Conservation (phyloP, 2,329 filamentous ascomycete genomes). For the Claviceps pazoutovae region DNA sequence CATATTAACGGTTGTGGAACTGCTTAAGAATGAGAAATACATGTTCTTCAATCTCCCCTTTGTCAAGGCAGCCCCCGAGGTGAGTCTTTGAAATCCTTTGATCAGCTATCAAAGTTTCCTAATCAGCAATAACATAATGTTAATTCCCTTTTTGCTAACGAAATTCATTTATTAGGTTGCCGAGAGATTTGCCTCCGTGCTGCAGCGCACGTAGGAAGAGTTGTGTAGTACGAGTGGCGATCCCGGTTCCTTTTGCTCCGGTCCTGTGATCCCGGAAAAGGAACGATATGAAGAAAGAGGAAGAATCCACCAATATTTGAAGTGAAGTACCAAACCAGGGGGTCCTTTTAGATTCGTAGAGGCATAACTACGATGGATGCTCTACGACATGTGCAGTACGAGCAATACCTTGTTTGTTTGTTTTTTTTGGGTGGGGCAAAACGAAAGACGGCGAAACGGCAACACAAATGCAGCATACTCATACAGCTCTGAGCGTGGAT, state of each 20-base stretch:
- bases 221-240: background rate
- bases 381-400: background rate
- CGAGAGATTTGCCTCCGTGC: constrained; percentile 21
- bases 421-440: constrained; percentile 16
- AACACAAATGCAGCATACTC: background rate
- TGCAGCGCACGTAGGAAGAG: constrained; percentile 18
- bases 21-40: constrained; percentile 82
- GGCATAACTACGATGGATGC: constrained; percentile 9
- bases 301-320: background rate
- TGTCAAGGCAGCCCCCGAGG: constrained; percentile 80
- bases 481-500: constrained; percentile 2
- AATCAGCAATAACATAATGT: too few species aligned
- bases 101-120: background rate
- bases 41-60: constrained; percentile 88
- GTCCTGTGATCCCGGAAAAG: background rate
- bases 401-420: constrained; percentile 3
- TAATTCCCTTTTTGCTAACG: constrained; percentile 3
- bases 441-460: constrained; percentile 3
- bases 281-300: background rate
- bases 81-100: constrained; percentile 24
- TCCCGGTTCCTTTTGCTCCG: too few species aligned
- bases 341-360: background rate
- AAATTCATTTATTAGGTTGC: constrained; percentile 16
- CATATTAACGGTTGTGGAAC: constrained; percentile 73
- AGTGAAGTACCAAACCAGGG: background rate